Evolutionary conservation across 331 rosid species (phyloP).

Genomic region (Quercus phellos): DNA sequence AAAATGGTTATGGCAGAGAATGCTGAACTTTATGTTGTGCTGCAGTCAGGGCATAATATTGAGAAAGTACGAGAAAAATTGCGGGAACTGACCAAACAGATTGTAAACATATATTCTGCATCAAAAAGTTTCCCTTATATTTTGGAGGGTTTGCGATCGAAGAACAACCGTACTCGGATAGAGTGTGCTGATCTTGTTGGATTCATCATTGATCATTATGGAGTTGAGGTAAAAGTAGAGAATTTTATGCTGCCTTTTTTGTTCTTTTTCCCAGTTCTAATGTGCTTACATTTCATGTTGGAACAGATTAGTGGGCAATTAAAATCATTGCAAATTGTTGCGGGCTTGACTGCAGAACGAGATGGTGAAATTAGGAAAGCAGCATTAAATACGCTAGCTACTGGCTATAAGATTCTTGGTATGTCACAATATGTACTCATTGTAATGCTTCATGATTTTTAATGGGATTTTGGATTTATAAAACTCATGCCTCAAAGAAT

Average conservation of each 20-base stretch:
- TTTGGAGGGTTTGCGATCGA: conserved; percentile 94
- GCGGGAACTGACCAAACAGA: conserved; percentile 87
- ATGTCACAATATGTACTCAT: conserved; percentile 19
- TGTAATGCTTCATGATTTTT: background rate
- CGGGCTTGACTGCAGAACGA: conserved; percentile 93
- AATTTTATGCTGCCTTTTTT: background rate
- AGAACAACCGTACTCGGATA: conserved; percentile 91
- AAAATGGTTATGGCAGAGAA: background rate
- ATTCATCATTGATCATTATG: conserved; percentile 77
- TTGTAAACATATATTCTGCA: conserved; percentile 66
- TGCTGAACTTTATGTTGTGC: background rate
- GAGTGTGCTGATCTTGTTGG: conserved; percentile 95
- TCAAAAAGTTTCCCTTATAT: conserved; percentile 86
- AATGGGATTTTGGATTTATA: background rate
- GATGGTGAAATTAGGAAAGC: conserved; percentile 97
- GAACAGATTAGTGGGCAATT: conserved; percentile 86
- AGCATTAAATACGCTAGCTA: conserved; percentile 89
- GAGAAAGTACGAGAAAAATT: conserved; percentile 90
- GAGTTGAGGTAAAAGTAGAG: conserved; percentile 64
- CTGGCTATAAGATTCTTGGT: conserved; percentile 98
- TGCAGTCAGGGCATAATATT: conserved; percentile 93
- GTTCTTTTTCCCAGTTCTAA: background rate
- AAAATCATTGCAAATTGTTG: conserved; percentile 86
- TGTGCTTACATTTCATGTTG: conserved; percentile 20
- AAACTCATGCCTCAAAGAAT: background rate